These are phyloP conservation scores for Talaromyces sp. DNA, from an alignment of 2,329 filamentous ascomycete genomes.

Conservation along the genomic window DNA sequence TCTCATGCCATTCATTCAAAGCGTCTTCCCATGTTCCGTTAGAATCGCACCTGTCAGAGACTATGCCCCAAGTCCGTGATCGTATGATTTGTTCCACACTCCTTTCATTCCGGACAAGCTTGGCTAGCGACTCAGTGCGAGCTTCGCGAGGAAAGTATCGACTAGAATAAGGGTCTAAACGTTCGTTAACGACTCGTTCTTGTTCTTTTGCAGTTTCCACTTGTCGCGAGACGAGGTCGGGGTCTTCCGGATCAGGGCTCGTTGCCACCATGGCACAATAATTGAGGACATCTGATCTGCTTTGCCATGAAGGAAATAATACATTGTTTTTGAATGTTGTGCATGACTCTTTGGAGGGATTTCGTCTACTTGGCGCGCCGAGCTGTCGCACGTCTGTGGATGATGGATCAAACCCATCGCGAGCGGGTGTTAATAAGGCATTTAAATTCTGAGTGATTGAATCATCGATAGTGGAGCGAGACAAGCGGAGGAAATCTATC, in stretches of 20 bases:
- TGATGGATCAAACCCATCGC: slow-evolving; percentile 67
- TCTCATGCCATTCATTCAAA: slow-evolving; percentile 55
- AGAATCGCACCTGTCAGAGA: slow-evolving; percentile 67
- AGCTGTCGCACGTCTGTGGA: slow-evolving; percentile 64
- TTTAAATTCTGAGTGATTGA: slow-evolving; percentile 91
- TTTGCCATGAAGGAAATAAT: slow-evolving; percentile 84
- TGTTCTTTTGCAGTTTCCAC: slow-evolving; percentile 65
- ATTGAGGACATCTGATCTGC: slow-evolving; percentile 72
- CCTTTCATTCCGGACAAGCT: slow-evolving; percentile 63
- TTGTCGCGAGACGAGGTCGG: slow-evolving; percentile 64
- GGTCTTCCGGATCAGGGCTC: slow-evolving; percentile 80
- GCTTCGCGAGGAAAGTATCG: slow-evolving; percentile 72
- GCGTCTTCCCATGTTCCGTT: slow-evolving; percentile 60
- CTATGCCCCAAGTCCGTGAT: slow-evolving; percentile 71
- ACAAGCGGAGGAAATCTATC: slow-evolving; percentile 83
- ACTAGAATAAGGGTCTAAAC: slow-evolving; percentile 84
- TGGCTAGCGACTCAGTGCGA: slow-evolving; percentile 72
- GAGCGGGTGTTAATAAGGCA: slow-evolving; percentile 71
- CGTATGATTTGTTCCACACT: slow-evolving; percentile 73
- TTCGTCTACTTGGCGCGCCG: slow-evolving; percentile 43
- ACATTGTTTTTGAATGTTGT: slow-evolving; percentile 67
- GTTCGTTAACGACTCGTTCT: slow-evolving; percentile 74
- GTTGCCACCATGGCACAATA: slow-evolving; percentile 89
- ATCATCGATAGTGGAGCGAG: slow-evolving; percentile 80
- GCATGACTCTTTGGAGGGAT: slow-evolving; percentile 61